Evolutionary conservation across 2,329 filamentous ascomycete species (phyloP).

Genomic region (Beauveria varroae): DNA sequence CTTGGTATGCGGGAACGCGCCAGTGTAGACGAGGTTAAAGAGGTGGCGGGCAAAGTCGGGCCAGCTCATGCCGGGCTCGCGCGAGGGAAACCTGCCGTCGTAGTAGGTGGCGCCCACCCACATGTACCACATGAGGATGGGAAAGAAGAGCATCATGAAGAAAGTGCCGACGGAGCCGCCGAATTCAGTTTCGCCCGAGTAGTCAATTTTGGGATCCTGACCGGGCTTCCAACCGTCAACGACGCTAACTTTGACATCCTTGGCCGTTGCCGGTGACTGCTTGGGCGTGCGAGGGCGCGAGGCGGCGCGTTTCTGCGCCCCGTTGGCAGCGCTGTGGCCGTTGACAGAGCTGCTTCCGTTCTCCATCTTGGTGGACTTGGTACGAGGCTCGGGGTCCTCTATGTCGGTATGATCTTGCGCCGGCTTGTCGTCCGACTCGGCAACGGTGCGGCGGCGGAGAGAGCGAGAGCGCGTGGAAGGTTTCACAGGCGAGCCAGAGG

Average conservation of each 20-base stretch:
- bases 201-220: slow-evolving; percentile 55
- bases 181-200: slow-evolving; percentile 68
- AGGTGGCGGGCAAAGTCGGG: slow-evolving; percentile 66
- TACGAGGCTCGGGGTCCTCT: slow-evolving; percentile 11
- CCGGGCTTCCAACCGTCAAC: slow-evolving; percentile 53
- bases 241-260: slow-evolving; percentile 20
- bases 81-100: slow-evolving; percentile 70
- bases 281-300: slow-evolving; percentile 7
- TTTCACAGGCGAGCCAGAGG: slow-evolving; percentile 35
- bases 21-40: slow-evolving; percentile 65
- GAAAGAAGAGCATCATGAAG: slow-evolving; percentile 87
- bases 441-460: slow-evolving; percentile 37
- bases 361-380: background rate
- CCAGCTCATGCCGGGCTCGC: slow-evolving; percentile 56
- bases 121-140: slow-evolving; percentile 98
- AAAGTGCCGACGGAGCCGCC: slow-evolving; percentile 75
- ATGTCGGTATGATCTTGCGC: slow-evolving; percentile 33
- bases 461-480: slow-evolving; percentile 26
- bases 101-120: slow-evolving; percentile 96
- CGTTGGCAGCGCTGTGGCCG: slow-evolving; percentile 3
- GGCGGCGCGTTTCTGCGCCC: background rate
- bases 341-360: slow-evolving; percentile 11
- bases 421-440: slow-evolving; percentile 45
- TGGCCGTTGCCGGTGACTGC: background rate
- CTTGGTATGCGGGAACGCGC: slow-evolving; percentile 72